Conservation (phyloP, 208 protist species). For the Trypanosoma conorhini region DNA sequence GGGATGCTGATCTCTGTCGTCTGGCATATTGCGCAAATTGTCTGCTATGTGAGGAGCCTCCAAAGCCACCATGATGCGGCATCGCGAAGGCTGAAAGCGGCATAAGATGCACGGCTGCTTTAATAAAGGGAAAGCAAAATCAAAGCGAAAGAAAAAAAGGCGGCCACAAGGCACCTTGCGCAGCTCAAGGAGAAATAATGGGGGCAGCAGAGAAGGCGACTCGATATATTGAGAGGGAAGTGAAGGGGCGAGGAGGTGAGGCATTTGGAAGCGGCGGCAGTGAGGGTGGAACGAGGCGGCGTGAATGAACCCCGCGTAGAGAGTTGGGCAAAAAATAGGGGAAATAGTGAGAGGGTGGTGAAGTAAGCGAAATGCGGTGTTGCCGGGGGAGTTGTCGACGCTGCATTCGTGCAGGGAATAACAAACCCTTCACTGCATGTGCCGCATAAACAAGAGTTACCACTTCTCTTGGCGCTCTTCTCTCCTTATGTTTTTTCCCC, state of each 20-base stretch:
- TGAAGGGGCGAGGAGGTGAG: neutral
- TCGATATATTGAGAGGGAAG: neutral
- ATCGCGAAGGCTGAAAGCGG: slow-evolving; percentile 7
- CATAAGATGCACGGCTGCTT: no score
- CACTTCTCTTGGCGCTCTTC: neutral
- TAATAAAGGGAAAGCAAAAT: no score
- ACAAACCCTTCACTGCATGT: neutral
- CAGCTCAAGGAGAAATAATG: neutral
- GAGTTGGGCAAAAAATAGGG: neutral
- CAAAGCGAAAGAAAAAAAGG: neutral
- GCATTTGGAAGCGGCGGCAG: no score
- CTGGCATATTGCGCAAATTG: slow-evolving; percentile 69
- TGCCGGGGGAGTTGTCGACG: neutral
- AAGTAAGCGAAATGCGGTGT: neutral
- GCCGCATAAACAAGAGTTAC: neutral
- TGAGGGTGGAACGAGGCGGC: no score
- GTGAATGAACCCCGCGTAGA: neutral
- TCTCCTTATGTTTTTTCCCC: neutral
- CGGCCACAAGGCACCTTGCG: neutral
- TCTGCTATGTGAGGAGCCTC: slow-evolving; percentile 58
- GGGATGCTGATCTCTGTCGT: slow-evolving; percentile 44
- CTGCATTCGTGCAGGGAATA: neutral
- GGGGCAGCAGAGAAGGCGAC: neutral
- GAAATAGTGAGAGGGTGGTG: neutral
- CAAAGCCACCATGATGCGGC: neutral